phyloP scores from a whole-genome alignment of 2,329 filamentous ascomycete genomes.

The Podosphaera fusca region DNA sequence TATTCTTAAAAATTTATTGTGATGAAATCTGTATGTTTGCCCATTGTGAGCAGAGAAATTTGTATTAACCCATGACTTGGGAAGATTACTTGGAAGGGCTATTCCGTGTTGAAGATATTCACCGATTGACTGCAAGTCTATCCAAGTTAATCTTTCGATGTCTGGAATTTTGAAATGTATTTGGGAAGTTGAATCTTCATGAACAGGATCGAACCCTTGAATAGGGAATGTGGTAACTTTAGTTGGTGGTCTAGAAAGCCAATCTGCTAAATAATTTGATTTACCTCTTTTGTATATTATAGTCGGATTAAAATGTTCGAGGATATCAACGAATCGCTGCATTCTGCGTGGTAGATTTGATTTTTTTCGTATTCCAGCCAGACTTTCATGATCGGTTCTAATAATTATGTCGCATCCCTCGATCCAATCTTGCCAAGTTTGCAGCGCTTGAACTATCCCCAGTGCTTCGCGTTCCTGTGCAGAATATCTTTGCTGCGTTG shows the following conservation, averaged over 20 bases:
- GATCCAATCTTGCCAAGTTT: constrained; percentile 1
- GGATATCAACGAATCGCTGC: neutral
- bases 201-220: neutral
- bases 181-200: neutral
- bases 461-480: too few relatives aligned
- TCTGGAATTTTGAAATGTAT: neutral
- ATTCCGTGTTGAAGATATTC: too few relatives aligned
- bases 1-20: too few relatives aligned
- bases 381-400: neutral
- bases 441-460: neutral
- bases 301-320: constrained; percentile 1
- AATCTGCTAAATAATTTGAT: neutral
- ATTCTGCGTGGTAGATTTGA: neutral
- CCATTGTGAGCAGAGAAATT: too few relatives aligned
- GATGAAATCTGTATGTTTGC: too few relatives aligned
- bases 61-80: too few relatives aligned
- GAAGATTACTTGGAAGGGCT: too few relatives aligned
- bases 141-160: too few relatives aligned
- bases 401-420: neutral
- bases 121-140: too few relatives aligned
- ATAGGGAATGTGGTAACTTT: neutral
- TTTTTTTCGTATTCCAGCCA: neutral
- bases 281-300: neutral
- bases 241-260: neutral
- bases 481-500: too few relatives aligned